Percentiles rank a stretch among this genome's conserved stretches.
Conservation (phyloP, 2,329 filamentous ascomycete species). For the Tolypocladium inflatum region DNA sequence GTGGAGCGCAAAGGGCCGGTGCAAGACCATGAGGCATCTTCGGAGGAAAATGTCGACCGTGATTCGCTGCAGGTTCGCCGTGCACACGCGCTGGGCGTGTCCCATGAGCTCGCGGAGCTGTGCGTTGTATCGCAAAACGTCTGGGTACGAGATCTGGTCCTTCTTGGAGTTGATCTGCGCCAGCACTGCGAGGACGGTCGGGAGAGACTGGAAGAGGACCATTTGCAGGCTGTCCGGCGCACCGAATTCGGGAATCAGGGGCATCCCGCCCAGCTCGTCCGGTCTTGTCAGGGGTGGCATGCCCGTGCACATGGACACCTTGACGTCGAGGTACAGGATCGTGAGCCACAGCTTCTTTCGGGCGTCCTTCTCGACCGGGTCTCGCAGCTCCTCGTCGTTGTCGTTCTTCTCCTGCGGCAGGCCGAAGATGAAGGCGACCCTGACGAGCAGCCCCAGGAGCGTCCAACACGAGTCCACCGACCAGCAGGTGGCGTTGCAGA, state of each 20-base stretch:
- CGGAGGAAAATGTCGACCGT: constrained; percentile 25
- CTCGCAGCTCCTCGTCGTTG: constrained; percentile 12
- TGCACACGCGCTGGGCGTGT: constrained; percentile 18
- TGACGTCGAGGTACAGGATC: constrained; percentile 25
- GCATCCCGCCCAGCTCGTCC: constrained; percentile 18
- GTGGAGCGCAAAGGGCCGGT: constrained; percentile 24
- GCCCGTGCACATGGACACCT: constrained; percentile 23
- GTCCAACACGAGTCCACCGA: constrained; percentile 26
- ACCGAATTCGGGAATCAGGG: constrained; percentile 14
- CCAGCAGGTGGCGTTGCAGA: constrained; percentile 27
- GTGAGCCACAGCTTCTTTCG: constrained; percentile 24
- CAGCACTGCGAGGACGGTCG: constrained; percentile 19
- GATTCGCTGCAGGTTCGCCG: constrained; percentile 19
- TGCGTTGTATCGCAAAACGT: constrained; percentile 21
- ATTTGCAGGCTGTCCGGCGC: constrained; percentile 19
- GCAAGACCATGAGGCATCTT: constrained; percentile 24
- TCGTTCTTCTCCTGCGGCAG: constrained; percentile 19
- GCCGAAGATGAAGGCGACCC: constrained; percentile 22
- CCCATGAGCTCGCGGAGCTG: constrained; percentile 23
- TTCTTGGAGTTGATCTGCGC: constrained; percentile 21
- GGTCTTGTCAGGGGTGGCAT: constrained; percentile 23
- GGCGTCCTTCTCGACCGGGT: constrained; percentile 15
- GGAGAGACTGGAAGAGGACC: constrained; percentile 20
- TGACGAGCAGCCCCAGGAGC: constrained; percentile 22
- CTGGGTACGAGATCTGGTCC: constrained; percentile 20